A percentile compares a stretch with the other conserved stretches of the same genome.
Conservation (phyloP, 2,329 filamentous ascomycete genomes). For the Leptodontidium sp. region DNA sequence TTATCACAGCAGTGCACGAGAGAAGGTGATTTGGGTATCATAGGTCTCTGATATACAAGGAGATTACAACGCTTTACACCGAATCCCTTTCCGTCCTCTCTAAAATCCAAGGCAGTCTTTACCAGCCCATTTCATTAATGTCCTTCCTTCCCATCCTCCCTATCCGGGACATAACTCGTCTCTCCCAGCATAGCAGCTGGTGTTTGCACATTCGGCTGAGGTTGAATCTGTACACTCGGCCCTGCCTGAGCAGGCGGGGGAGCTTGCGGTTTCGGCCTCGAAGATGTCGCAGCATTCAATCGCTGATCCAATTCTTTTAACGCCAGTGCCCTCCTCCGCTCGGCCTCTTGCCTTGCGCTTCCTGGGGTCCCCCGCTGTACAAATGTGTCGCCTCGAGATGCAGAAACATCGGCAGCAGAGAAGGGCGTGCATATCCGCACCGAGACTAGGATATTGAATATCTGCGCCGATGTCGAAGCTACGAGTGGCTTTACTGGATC, state of each 20-base stretch:
- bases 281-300: slow-evolving; percentile 79
- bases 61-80: slow-evolving; percentile 10
- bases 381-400: slow-evolving; percentile 72
- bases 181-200: slow-evolving; percentile 69
- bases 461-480: slow-evolving; percentile 72
- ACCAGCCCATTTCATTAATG: slow-evolving; percentile 16
- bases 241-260: slow-evolving; percentile 54
- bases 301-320: slow-evolving; percentile 92
- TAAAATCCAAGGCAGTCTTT: neutral
- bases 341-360: slow-evolving; percentile 87
- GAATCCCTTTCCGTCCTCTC: neutral
- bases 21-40: slow-evolving; percentile 6
- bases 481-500: slow-evolving; percentile 81
- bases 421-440: slow-evolving; percentile 86
- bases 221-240: slow-evolving; percentile 65
- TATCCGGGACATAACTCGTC: slow-evolving; percentile 74
- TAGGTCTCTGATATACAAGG: slow-evolving; percentile 15
- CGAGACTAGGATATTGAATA: slow-evolving; percentile 79
- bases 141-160: slow-evolving; percentile 51
- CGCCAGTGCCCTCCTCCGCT: slow-evolving; percentile 86
- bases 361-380: slow-evolving; percentile 64
- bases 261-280: slow-evolving; percentile 50
- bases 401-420: slow-evolving; percentile 79
- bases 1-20: neutral
- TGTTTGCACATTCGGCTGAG: slow-evolving; percentile 62